A percentile compares a stretch with the other conserved stretches of the same genome.
Conservation (phyloP, 805 yeast genomes). For the Kodamaea lidongshanica region DNA sequence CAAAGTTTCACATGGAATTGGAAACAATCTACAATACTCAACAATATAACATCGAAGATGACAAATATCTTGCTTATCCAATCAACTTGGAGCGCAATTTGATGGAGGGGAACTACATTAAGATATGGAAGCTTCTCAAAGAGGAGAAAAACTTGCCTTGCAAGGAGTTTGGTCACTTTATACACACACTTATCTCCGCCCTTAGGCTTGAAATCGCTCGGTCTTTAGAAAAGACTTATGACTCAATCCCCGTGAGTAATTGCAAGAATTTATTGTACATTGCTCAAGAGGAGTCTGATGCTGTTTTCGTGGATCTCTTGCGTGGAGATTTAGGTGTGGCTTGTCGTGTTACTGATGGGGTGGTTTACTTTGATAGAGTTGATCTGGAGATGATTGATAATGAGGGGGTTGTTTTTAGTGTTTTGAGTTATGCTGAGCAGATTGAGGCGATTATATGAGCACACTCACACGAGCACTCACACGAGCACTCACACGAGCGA, state of each 20-base stretch:
- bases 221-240: conserved; percentile 76
- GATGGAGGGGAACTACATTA: conserved; percentile 94
- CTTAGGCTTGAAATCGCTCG: conserved; percentile 81
- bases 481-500: too few species aligned
- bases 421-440: conserved; percentile 83
- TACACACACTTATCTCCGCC: conserved; percentile 67
- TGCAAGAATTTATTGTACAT: conserved; percentile 76
- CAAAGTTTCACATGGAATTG: conserved; percentile 84
- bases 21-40: conserved; percentile 57
- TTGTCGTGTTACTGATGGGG: conserved; percentile 54
- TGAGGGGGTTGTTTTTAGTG: conserved; percentile 49
- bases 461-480: too few species aligned
- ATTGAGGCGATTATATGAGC: conserved; percentile 80
- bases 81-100: conserved; percentile 86
- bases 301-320: conserved; percentile 25
- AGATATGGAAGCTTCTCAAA: conserved; percentile 73
- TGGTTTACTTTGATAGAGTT: conserved; percentile 35
- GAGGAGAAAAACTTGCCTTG: conserved; percentile 51
- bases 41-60: conserved; percentile 56
- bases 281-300: conserved; percentile 37
- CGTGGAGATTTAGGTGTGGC: conserved; percentile 32
- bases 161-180: conserved; percentile 74
- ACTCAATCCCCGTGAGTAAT: conserved; percentile 69
- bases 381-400: conserved; percentile 24
- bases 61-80: conserved; percentile 70